These are phyloP conservation scores for Podaxis mareebaensis DNA, from an alignment of 768 basidiomycete species.

Conservation along the genomic window DNA sequence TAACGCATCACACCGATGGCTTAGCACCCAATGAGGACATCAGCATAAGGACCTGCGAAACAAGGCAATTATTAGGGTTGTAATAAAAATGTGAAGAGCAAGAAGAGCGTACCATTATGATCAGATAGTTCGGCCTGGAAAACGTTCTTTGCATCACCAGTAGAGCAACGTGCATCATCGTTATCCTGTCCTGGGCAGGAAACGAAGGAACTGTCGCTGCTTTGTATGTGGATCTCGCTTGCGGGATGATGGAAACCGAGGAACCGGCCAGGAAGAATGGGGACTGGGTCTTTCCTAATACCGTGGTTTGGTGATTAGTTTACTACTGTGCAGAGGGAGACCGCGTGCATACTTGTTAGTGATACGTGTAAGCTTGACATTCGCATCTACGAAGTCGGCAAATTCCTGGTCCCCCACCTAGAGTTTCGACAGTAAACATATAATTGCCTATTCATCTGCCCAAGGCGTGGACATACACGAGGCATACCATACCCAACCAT, in stretches of 20 bases:
- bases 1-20: too few species aligned
- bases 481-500: slow-evolving; percentile 50
- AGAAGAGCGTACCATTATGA: slow-evolving; percentile 36
- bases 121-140: slow-evolving; percentile 46
- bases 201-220: slow-evolving; percentile 34
- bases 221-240: slow-evolving; percentile 57
- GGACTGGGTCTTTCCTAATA: slow-evolving; percentile 40
- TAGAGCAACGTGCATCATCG: slow-evolving; percentile 51
- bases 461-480: slow-evolving; percentile 31
- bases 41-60: slow-evolving; percentile 13
- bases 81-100: neutral
- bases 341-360: slow-evolving; percentile 33
- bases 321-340: neutral
- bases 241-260: slow-evolving; percentile 52
- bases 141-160: slow-evolving; percentile 53
- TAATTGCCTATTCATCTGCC: neutral
- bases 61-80: neutral
- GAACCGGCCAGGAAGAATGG: slow-evolving; percentile 53
- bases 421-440: slow-evolving; percentile 16
- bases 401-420: slow-evolving; percentile 48
- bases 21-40: slow-evolving; percentile 1
- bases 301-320: neutral
- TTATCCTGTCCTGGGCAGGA: slow-evolving; percentile 55
- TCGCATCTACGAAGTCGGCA: slow-evolving; percentile 43
- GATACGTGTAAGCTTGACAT: slow-evolving; percentile 40